Evolutionary conservation across 1,284 basidiomycete species (phyloP).

Genomic region (Macrocybe sp.): DNA sequence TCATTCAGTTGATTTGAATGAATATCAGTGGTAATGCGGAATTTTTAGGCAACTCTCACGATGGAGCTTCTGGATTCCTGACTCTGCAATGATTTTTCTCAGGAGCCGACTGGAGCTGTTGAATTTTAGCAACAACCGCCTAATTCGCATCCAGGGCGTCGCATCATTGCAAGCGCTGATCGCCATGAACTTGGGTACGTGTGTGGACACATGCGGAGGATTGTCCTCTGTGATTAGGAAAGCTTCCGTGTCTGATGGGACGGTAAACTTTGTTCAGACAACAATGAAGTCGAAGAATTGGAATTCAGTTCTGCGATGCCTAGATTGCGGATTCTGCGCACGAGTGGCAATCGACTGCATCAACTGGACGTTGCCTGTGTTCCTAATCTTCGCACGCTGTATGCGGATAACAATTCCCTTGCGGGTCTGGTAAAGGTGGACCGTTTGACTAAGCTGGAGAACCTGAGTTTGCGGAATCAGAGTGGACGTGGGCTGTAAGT

Average conservation of each 20-base stretch:
- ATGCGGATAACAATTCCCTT: conserved; percentile 86
- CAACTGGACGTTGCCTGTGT: conserved; percentile 66
- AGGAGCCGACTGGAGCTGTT: conserved; percentile 82
- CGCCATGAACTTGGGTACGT: conserved; percentile 79
- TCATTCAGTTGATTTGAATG: conserved; percentile 54
- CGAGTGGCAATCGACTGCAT: conserved; percentile 79
- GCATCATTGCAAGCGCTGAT: conserved; percentile 59
- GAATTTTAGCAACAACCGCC: conserved; percentile 76
- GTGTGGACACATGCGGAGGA: background rate
- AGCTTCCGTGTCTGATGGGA: background rate
- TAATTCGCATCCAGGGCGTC: conserved; percentile 59
- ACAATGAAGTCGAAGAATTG: conserved; percentile 60
- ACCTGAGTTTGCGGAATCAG: conserved; percentile 90
- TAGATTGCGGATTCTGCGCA: conserved; percentile 77
- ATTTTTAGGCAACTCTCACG: conserved; percentile 10
- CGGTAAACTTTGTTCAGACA: conserved; percentile 42
- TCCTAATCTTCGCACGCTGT: conserved; percentile 82
- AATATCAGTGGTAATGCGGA: conserved; percentile 65
- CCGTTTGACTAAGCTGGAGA: conserved; percentile 73
- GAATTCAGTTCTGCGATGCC: conserved; percentile 51
- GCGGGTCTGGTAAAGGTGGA: conserved; percentile 46
- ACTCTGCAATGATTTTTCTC: conserved; percentile 16
- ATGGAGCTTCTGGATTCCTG: conserved; percentile 11
- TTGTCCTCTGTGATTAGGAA: conserved; percentile 7
- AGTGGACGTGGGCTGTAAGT: conserved; percentile 70